phyloP scores from a whole-genome alignment of 2,329 filamentous ascomycete species.

The Cercospora sojina region DNA sequence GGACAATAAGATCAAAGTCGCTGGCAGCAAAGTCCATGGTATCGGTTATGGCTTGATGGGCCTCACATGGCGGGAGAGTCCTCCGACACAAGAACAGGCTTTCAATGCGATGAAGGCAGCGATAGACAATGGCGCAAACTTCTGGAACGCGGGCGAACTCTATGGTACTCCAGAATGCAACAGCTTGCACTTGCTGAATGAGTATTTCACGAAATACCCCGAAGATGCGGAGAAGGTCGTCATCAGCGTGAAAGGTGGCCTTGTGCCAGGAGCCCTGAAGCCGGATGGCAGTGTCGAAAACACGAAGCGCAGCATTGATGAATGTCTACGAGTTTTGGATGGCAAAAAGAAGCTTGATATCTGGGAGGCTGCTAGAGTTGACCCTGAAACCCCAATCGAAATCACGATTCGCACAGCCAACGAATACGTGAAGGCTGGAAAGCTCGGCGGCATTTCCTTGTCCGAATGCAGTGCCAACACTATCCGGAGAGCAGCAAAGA shows the following conservation, averaged over 20 bases:
- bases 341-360: slow-evolving; percentile 51
- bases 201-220: slow-evolving; percentile 54
- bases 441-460: slow-evolving; percentile 49
- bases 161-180: slow-evolving; percentile 50
- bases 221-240: slow-evolving; percentile 52
- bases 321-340: slow-evolving; percentile 47
- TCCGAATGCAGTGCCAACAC: slow-evolving; percentile 48
- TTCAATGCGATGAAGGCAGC: slow-evolving; percentile 46
- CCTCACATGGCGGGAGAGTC: slow-evolving; percentile 47
- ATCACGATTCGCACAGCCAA: slow-evolving; percentile 46
- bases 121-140: slow-evolving; percentile 42
- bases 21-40: slow-evolving; percentile 29
- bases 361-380: slow-evolving; percentile 50
- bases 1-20: slow-evolving; percentile 22
- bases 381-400: slow-evolving; percentile 47
- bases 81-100: slow-evolving; percentile 41
- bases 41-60: slow-evolving; percentile 53
- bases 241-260: slow-evolving; percentile 52
- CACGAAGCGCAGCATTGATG: slow-evolving; percentile 47
- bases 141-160: slow-evolving; percentile 53
- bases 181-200: slow-evolving; percentile 50
- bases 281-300: slow-evolving; percentile 46
- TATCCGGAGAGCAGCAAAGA: slow-evolving; percentile 51
- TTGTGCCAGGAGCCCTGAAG: slow-evolving; percentile 36
- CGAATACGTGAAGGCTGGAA: slow-evolving; percentile 40